Percentiles rank a stretch among this genome's conserved stretches.
phyloP scores from a whole-genome alignment of 2,329 filamentous ascomycete species.

The Cryphonectria carpinicola region DNA sequence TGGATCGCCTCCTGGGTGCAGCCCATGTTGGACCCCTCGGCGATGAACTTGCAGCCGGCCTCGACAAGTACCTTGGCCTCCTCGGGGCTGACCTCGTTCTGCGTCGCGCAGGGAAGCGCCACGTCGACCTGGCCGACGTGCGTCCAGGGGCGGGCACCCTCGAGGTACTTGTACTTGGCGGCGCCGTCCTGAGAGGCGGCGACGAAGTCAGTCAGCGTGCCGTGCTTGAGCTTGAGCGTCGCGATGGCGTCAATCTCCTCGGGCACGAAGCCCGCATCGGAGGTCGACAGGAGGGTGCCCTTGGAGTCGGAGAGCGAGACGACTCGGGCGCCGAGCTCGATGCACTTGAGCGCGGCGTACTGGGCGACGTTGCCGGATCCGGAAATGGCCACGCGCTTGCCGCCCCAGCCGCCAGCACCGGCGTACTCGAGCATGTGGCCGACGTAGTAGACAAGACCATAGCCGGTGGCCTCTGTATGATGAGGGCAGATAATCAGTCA shows the following conservation, averaged over 20 bases:
- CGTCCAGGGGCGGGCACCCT: slow-evolving; percentile 86
- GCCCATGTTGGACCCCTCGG: slow-evolving; percentile 98
- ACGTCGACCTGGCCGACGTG: slow-evolving; percentile 90
- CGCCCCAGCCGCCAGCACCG: slow-evolving; percentile 81
- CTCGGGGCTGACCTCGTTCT: slow-evolving; percentile 94
- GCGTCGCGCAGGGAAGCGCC: slow-evolving; percentile 89
- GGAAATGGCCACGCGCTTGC: slow-evolving; percentile 94
- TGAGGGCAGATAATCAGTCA: slow-evolving; percentile 8
- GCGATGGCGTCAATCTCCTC: slow-evolving; percentile 82
- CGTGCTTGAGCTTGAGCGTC: slow-evolving; percentile 82
- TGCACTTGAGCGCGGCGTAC: slow-evolving; percentile 93
- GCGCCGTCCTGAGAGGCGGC: slow-evolving; percentile 60
- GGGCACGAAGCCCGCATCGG: slow-evolving; percentile 72
- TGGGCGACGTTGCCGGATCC: slow-evolving; percentile 98
- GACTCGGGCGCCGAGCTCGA: slow-evolving; percentile 92
- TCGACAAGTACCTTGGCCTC: slow-evolving; percentile 84
- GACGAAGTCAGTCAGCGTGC: slow-evolving; percentile 65
- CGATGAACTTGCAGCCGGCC: slow-evolving; percentile 80
- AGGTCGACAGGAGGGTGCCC: slow-evolving; percentile 77
- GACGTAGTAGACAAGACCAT: slow-evolving; percentile 95
- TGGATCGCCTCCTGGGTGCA: slow-evolving; percentile 96
- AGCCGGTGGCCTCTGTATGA: slow-evolving; percentile 82
- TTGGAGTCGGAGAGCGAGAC: slow-evolving; percentile 93
- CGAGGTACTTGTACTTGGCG: slow-evolving; percentile 77
- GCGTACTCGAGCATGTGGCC: slow-evolving; percentile 93